These are phyloP conservation scores for Escovopsis sp. DNA, from an alignment of 2,329 filamentous ascomycete species.

Conservation along the genomic window DNA sequence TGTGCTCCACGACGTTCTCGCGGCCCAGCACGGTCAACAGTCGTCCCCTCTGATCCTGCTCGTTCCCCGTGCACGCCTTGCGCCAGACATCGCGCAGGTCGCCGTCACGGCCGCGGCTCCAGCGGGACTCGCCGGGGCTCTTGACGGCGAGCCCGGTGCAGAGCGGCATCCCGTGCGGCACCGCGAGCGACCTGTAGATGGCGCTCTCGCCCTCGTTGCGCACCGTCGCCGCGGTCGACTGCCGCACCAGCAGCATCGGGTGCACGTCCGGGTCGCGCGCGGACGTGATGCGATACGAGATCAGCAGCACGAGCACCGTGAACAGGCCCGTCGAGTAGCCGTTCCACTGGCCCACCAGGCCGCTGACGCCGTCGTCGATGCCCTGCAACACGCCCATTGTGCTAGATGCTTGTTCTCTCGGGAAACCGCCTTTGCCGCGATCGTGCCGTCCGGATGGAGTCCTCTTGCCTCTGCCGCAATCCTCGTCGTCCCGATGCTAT, in stretches of 20 bases:
- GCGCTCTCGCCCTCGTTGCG: conserved; percentile 75
- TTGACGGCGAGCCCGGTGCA: conserved; percentile 69
- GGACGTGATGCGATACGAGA: conserved; percentile 56
- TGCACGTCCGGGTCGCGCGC: conserved; percentile 77
- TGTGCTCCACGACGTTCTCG: conserved; percentile 59
- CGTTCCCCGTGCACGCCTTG: conserved; percentile 47
- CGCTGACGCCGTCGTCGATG: conserved; percentile 56
- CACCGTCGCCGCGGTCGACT: conserved; percentile 63
- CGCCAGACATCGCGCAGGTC: conserved; percentile 89
- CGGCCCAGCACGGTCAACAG: conserved; percentile 68
- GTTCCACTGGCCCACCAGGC: conserved; percentile 68
- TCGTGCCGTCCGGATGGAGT: too few species aligned
- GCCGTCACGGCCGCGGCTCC: conserved; percentile 69
- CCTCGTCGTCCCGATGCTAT: too few species aligned
- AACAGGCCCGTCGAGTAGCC: conserved; percentile 57
- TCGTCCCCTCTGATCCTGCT: conserved; percentile 52
- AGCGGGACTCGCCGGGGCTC: conserved; percentile 64
- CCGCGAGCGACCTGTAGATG: conserved; percentile 67
- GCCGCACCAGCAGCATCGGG: conserved; percentile 75
- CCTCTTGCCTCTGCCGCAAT: too few species aligned
- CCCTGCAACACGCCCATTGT: conserved; percentile 35
- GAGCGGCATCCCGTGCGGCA: conserved; percentile 72
- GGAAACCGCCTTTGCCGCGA: too few species aligned
- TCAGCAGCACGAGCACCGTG: conserved; percentile 47
- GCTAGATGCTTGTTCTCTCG: too few species aligned